A percentile compares a stretch with the other conserved stretches of the same genome.
Conservation (phyloP, 192 early-diverging fungal species). For the Thoreauomyces humboldtii region DNA sequence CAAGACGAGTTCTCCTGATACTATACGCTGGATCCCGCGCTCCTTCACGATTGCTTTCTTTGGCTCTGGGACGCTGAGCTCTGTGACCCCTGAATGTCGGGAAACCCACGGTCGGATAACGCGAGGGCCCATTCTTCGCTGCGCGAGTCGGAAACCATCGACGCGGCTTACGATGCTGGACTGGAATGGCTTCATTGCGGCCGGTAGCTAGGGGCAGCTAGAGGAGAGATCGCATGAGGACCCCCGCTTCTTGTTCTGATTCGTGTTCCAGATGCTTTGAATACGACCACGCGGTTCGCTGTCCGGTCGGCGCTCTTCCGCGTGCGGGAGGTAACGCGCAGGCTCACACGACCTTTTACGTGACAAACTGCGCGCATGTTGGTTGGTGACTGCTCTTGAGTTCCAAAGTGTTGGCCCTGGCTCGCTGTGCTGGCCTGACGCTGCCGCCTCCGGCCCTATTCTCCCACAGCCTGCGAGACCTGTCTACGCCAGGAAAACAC, state of each 20-base stretch:
- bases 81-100: too few species aligned
- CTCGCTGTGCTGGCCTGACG: too few species aligned
- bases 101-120: too few species aligned
- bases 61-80: too few species aligned
- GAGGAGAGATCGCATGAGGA: background rate
- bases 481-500: conserved; percentile 18
- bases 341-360: conserved; percentile 9
- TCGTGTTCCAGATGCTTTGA: conserved; percentile 7
- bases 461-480: conserved; percentile 16
- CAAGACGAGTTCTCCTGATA: too few species aligned
- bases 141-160: conserved; percentile 8
- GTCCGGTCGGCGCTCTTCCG: conserved; percentile 2
- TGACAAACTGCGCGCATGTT: conserved; percentile 27
- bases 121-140: too few species aligned
- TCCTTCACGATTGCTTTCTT: too few species aligned
- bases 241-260: background rate
- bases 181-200: conserved; percentile 28
- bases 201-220: background rate
- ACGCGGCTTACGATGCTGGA: conserved; percentile 18
- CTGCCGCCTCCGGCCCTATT: too few species aligned
- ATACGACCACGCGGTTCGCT: conserved; percentile 15
- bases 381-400: too few species aligned
- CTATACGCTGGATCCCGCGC: too few species aligned
- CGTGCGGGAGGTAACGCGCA: background rate
- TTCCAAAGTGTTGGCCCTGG: too few species aligned